Conservation (phyloP, 208 protist species). For the Trypanosoma cruzi region DNA sequence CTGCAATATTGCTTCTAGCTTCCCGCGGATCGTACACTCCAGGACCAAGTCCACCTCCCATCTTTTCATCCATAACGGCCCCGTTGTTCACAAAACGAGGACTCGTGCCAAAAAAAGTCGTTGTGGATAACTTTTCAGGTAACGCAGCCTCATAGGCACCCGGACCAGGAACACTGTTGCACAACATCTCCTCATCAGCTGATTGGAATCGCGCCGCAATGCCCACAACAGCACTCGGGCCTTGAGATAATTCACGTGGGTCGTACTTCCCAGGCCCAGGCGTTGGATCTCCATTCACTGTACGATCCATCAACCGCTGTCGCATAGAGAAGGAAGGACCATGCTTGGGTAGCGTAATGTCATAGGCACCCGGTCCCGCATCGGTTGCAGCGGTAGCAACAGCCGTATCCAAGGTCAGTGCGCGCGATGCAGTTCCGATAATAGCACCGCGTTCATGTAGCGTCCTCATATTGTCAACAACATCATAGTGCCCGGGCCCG, state of each 20-base stretch:
- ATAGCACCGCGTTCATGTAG: slow-evolving; percentile 34
- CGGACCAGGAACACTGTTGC: slow-evolving; percentile 27
- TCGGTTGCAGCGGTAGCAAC: neutral
- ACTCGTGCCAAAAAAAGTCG: slow-evolving; percentile 37
- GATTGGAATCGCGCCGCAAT: slow-evolving; percentile 13
- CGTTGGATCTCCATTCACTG: neutral
- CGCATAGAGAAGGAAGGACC: slow-evolving; percentile 26
- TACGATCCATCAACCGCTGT: slow-evolving; percentile 10
- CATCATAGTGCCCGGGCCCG: slow-evolving; percentile 49
- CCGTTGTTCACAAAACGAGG: slow-evolving; percentile 29
- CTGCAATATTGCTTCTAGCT: neutral
- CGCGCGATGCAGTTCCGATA: slow-evolving; percentile 44
- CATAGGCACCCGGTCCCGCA: slow-evolving; percentile 39
- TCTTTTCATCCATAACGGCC: neutral
- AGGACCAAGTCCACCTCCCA: slow-evolving; percentile 30
- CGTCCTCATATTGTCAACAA: neutral
- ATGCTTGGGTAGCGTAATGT: slow-evolving; percentile 22
- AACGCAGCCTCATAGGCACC: slow-evolving; percentile 26
- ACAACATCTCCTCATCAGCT: slow-evolving; percentile 9
- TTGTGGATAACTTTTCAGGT: neutral
- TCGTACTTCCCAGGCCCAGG: slow-evolving; percentile 65
- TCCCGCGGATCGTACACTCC: slow-evolving; percentile 46
- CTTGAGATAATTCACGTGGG: slow-evolving; percentile 12
- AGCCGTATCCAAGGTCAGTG: slow-evolving; percentile 4
- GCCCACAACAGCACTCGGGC: slow-evolving; percentile 8